Evolutionary conservation across 2,329 filamentous ascomycete species (phyloP), one percentile per base, ranked within the genome.

Genomic region (Botrytis sinoallii): DNA sequence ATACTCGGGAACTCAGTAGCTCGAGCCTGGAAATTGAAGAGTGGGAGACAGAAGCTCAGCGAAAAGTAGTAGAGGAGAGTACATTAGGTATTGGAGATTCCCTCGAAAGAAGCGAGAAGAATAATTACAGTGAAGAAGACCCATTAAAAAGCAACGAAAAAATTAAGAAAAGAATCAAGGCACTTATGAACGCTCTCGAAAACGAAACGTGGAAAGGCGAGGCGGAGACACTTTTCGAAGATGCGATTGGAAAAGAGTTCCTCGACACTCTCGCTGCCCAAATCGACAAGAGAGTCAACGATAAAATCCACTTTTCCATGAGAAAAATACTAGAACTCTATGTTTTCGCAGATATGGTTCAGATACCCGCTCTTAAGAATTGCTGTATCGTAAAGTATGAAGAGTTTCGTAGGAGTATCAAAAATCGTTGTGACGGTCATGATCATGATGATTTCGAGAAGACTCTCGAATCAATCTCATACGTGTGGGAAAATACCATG

Each of bases 121-220:
- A 16, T 1, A 6, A 55, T n/a, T 0, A n/a, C 48, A 6, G 0
- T n/a, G 12, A n/a, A n/a, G 12, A n/a, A n/a, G 3, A 55, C 0
- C 25, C 48, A n/a, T 6, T 16, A 1, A 3, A n/a, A 55, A n/a
- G 25, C 0, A 7, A 55, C 10, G 25, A 55, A 5, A 3, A n/a
- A 55, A 0, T 55, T 3, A 55, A 14, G 48, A 55, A 25, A 55
- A 55, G 16, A 16, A 55, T 55, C 5, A 12, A 55, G 3, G 25
- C 48, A n/a, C 48, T 55, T 6, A 55, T 55, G 25, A n/a, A 55
- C 25, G 25, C 48, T n/a, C 25, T 55, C 4, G 48, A 55, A 16
- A 55, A 55, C 25, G 48, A 55, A 55, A 55, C 12, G 25, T 55
- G 48, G 48, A 55, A n/a, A 55, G 25, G 48, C 48, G 48, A 55